These are phyloP conservation scores for Trametes villosa DNA, from an alignment of 768 basidiomycete genomes.

Conservation along the genomic window DNA sequence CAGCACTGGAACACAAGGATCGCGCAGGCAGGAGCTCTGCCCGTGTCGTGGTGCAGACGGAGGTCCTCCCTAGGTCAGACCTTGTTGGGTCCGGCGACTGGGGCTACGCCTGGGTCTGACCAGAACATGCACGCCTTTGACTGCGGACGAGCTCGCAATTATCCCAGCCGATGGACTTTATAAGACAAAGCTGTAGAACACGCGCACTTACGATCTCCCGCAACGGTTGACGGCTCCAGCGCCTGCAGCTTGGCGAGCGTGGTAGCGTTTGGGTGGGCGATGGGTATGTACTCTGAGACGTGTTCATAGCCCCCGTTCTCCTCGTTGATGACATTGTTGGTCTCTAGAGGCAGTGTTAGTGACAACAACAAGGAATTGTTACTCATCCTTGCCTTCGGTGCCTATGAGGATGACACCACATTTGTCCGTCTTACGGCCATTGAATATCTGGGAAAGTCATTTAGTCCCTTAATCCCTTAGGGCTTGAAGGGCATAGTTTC, in stretches of 20 bases:
- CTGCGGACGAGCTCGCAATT: no score
- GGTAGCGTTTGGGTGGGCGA: slow-evolving; percentile 64
- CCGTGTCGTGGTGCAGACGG: no score
- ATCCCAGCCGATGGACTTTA: no score
- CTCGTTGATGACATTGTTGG: slow-evolving; percentile 64
- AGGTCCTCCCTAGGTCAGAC: no score
- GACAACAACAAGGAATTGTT: neutral
- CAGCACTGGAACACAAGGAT: no score
- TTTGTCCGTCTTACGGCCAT: slow-evolving; percentile 91
- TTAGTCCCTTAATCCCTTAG: neutral
- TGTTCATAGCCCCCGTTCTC: slow-evolving; percentile 73
- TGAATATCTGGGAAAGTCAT: slow-evolving; percentile 67
- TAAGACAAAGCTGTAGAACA: no score
- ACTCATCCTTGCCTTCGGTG: slow-evolving; percentile 63
- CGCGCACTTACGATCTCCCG: slow-evolving; percentile 72
- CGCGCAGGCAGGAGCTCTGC: no score
- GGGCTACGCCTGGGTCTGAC: no score
- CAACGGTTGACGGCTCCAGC: slow-evolving; percentile 56
- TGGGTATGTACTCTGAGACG: slow-evolving; percentile 70
- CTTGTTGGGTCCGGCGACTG: no score
- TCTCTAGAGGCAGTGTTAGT: slow-evolving; percentile 45
- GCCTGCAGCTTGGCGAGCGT: slow-evolving; percentile 70
- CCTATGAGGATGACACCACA: slow-evolving; percentile 91
- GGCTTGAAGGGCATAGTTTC: neutral
- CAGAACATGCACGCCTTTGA: no score